Percentiles rank a stretch among this genome's conserved stretches.
phyloP scores from a whole-genome alignment of 2,329 filamentous ascomycete species.

The Colletotrichum sp. region DNA sequence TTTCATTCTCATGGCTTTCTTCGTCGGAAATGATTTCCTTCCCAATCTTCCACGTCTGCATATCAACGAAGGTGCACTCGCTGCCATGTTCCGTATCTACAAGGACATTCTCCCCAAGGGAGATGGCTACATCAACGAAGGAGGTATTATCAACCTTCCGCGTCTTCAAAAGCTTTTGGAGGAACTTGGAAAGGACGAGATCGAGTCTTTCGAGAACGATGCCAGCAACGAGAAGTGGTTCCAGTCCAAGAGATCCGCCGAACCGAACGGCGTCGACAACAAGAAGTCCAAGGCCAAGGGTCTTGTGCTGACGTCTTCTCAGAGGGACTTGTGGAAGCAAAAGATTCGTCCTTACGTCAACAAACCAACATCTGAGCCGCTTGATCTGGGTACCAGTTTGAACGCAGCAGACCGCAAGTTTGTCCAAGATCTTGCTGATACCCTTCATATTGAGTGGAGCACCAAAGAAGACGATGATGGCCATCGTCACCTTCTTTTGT shows the following conservation, averaged over 20 bases:
- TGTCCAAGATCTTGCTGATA: conserved; percentile 81
- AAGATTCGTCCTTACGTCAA: conserved; percentile 83
- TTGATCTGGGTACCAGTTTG: conserved; percentile 77
- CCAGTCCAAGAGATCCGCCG: conserved; percentile 80
- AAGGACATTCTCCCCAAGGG: conserved; percentile 86
- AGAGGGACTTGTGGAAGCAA: conserved; percentile 82
- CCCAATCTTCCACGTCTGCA: conserved; percentile 95
- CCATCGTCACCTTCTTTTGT: conserved; percentile 55
- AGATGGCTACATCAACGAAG: conserved; percentile 95
- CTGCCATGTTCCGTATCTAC: conserved; percentile 97
- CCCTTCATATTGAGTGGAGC: conserved; percentile 61
- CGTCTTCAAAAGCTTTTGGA: conserved; percentile 80
- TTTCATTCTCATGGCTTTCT: conserved; percentile 99
- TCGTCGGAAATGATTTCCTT: conserved; percentile 98
- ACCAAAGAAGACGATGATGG: conserved; percentile 63
- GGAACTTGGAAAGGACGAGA: conserved; percentile 87
- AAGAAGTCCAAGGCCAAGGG: conserved; percentile 61
- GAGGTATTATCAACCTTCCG: conserved; percentile 87
- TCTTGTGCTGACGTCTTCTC: conserved; percentile 76
- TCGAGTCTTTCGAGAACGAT: conserved; percentile 91
- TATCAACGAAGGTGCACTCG: conserved; percentile 96
- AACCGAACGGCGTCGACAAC: conserved; percentile 61
- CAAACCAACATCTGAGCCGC: conserved; percentile 65
- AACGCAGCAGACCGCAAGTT: conserved; percentile 91
- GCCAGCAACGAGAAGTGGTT: conserved; percentile 91